Percentiles rank a stretch among this genome's conserved stretches.
These are phyloP conservation scores for Phytopythium chamaehyphon DNA, from an alignment of 352 stramenopile genomes.

Conservation along the genomic window DNA sequence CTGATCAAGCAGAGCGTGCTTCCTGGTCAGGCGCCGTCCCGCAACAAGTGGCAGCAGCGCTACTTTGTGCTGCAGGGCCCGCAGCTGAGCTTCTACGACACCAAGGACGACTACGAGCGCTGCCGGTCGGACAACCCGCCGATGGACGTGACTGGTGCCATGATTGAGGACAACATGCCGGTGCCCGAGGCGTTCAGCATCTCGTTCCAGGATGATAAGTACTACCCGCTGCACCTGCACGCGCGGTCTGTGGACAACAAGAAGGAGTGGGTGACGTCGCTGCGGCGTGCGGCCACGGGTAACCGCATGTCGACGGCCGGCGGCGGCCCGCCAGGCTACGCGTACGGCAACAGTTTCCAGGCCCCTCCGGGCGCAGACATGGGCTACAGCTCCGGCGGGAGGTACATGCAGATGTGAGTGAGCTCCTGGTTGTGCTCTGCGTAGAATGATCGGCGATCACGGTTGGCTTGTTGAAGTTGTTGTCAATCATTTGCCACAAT, in stretches of 20 bases:
- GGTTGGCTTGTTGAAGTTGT: neutral
- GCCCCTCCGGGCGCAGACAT: constrained; percentile 22
- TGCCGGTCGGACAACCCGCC: constrained; percentile 72
- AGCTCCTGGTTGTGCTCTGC: neutral
- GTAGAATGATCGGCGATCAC: neutral
- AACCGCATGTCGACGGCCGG: constrained; percentile 15
- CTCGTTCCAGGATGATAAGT: constrained; percentile 74
- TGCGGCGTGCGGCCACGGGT: constrained; percentile 48
- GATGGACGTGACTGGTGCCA: constrained; percentile 73
- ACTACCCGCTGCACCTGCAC: constrained; percentile 78
- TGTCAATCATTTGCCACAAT: too few relatives aligned
- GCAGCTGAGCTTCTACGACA: constrained; percentile 81
- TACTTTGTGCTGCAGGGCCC: constrained; percentile 83
- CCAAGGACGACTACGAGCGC: constrained; percentile 84
- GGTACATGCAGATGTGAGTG: constrained; percentile 44
- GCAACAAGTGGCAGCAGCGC: constrained; percentile 81
- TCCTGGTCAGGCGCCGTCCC: constrained; percentile 28
- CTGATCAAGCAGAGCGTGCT: constrained; percentile 82
- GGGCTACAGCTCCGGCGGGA: constrained; percentile 19
- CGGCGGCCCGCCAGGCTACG: constrained; percentile 3
- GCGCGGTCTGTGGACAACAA: constrained; percentile 77
- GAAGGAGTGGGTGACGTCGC: constrained; percentile 73
- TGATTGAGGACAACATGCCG: constrained; percentile 73
- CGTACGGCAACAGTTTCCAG: constrained; percentile 17
- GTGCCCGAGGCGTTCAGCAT: constrained; percentile 80